Base-by-base conservation (phyloP, 176 grass and related monocot species). In the Carex cristatella region DNA sequence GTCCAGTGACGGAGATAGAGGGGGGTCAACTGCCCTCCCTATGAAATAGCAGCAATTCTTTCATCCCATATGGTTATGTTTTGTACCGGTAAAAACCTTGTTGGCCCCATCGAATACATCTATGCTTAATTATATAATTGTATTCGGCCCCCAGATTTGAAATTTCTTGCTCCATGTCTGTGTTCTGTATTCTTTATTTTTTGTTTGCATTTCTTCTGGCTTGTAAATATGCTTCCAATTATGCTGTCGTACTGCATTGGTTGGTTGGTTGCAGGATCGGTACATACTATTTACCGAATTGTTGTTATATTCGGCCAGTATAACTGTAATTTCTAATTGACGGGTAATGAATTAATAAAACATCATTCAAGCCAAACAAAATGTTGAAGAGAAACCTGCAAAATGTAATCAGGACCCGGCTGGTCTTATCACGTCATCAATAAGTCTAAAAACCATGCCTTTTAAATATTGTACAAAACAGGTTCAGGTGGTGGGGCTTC, bases 401-500 rank as follows among this genome's bases (percentile, higher is more conserved):
- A n/a, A 18, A 79, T 37, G 11, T 33, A 79, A 13, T 13, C 2
- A 8, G 32, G 51, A 78, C 28, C 53, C 10, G 4, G 35, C 30
- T 79, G 51, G 11, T 16, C 19, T 58, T 7, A 4, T 32, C 30
- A 5, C 32, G 46, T 42, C 48, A 31, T 33, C 32, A 78, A 54
- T 31, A 57, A 27, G 28, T 33, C 5, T 77, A 15, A 77, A 77
- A 78, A 31, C 48, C 73, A 33, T 33, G 49, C 19, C 13, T 78
- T 33, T 79, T 15, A 12, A 58, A 67, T 54, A 67, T 69, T 31
- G 42, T 79, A 58, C n/a, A 51, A 68, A 80, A 58, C 85, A 98
- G 95, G 95, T 98, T 79, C 95, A 98, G 84, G 93, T 98, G 87
- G 91, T 98, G 79, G 95, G 95, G 65, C 95, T 98, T 65, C 95